Evolutionary conservation across 345 rosid genomes (phyloP), one percentile per base, ranked within the genome.

Genomic region (Syzygium grande): DNA sequence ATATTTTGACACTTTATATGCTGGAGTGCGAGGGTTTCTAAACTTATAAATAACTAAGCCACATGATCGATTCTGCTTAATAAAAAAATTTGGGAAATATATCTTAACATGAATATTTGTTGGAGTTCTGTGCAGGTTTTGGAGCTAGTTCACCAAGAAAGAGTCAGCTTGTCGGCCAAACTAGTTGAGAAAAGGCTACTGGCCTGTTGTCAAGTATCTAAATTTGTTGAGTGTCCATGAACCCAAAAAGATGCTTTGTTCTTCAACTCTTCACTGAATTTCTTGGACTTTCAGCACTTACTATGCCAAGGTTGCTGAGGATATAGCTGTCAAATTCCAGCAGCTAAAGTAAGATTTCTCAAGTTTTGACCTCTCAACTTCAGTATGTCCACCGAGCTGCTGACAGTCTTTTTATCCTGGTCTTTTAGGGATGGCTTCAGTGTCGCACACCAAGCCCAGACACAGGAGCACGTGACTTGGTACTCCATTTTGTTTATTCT

Each of bases 101-200:
- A 65, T 65, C 22, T 65, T 65, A 7, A 3, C 22, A 0, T n/a
- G 77, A 63, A n/a, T 3, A 63, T 63, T 63, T 63, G 21, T 7
- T 1, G 78, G 78, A 65, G 0, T 65, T 29, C 22, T 65, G 77
- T 29, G 34, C 91, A 96, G 97, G 93, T 94, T 29, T 22, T 94
- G 92, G 96, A 91, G 92, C 96, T 94, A 87, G 92, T 97, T 87
- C 90, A 90, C 86, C 98, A 92, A 90, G 98, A 97, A 89, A 92
- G 92, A 88, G 88, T 88, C 86, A 92, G 91, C 88, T 55, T 94
- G 84, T 90, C 95, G 85, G 89, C 93, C 58, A 95, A 93, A 90
- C 85, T 94, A 86, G 52, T 55, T 25, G 92, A 86, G 54, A 91
- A 92, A 88, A 92, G 99, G 99, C 96, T 88, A 88, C 87, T 83